phyloP scores from a whole-genome alignment of 2,329 filamentous ascomycete species.

The Pseudofabraea citricarpa region DNA sequence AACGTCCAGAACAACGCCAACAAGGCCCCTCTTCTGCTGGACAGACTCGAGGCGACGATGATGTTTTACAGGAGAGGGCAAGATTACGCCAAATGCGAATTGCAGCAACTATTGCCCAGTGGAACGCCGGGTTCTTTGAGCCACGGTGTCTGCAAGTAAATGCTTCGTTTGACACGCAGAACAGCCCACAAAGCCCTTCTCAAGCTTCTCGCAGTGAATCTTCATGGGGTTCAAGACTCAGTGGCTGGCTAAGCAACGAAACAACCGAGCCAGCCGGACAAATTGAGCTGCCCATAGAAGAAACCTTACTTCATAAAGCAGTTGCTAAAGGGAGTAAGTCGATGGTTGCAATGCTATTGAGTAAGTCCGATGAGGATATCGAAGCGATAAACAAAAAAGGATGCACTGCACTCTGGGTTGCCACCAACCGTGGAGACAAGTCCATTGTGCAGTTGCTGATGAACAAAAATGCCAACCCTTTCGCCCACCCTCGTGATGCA shows the following conservation, averaged over 20 bases:
- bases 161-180: background rate
- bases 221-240: background rate
- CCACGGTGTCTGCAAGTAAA: conserved; percentile 41
- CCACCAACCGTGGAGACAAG: conserved; percentile 6
- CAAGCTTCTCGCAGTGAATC: background rate
- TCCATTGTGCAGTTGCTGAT: conserved; percentile 11
- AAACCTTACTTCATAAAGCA: conserved; percentile 7
- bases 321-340: conserved; percentile 8
- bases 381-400: conserved; percentile 10
- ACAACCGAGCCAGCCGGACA: background rate
- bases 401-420: conserved; percentile 6
- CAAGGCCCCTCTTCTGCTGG: background rate
- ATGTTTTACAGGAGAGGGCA: conserved; percentile 12
- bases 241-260: background rate
- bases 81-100: conserved; percentile 23
- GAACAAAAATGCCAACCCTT: conserved; percentile 7
- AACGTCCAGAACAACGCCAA: background rate
- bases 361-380: conserved; percentile 7
- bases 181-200: background rate
- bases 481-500: background rate
- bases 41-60: conserved; percentile 17
- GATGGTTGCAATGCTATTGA: conserved; percentile 4
- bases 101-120: conserved; percentile 41
- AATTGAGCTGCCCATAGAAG: conserved; percentile 1
- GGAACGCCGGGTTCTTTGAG: conserved; percentile 52